phyloP scores from a whole-genome alignment of 768 basidiomycete genomes.

The Mycena epipterygia region DNA sequence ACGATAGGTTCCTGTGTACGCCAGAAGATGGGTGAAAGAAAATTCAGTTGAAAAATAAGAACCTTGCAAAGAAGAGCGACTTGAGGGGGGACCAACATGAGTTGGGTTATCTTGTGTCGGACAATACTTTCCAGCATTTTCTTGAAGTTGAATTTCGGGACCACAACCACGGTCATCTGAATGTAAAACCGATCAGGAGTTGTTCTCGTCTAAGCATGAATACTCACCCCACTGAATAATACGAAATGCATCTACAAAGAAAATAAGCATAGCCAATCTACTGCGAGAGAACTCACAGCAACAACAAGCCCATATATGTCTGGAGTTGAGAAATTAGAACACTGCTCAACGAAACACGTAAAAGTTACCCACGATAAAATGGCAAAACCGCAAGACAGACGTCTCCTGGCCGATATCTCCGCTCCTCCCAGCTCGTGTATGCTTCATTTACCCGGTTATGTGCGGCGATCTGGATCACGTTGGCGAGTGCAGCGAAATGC shows the following conservation, averaged over 20 bases:
- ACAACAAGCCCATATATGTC: slow-evolving; percentile 22
- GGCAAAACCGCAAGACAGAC: slow-evolving; percentile 53
- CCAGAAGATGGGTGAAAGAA: neutral
- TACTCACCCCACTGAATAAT: slow-evolving; percentile 17
- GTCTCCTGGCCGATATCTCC: slow-evolving; percentile 57
- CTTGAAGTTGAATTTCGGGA: slow-evolving; percentile 57
- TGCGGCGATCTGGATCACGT: slow-evolving; percentile 52
- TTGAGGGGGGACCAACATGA: slow-evolving; percentile 51
- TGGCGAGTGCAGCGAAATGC: slow-evolving; percentile 56
- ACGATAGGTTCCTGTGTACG: slow-evolving; percentile 46
- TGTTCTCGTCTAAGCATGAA: neutral
- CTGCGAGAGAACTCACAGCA: neutral
- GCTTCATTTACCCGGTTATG: slow-evolving; percentile 49
- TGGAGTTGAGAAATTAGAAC: slow-evolving; percentile 41
- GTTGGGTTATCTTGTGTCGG: slow-evolving; percentile 54
- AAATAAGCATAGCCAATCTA: neutral
- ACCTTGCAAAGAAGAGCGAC: slow-evolving; percentile 51
- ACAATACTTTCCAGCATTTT: slow-evolving; percentile 56
- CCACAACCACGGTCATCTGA: slow-evolving; percentile 55
- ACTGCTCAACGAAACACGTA: slow-evolving; percentile 45
- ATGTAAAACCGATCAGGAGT: neutral
- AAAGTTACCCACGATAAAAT: slow-evolving; percentile 49
- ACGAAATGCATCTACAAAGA: slow-evolving; percentile 13
- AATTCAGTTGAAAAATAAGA: neutral
- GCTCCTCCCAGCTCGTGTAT: slow-evolving; percentile 44